These are phyloP conservation scores for Trichoderma hamatum DNA, from an alignment of 2,329 filamentous ascomycete genomes.

Conservation along the genomic window DNA sequence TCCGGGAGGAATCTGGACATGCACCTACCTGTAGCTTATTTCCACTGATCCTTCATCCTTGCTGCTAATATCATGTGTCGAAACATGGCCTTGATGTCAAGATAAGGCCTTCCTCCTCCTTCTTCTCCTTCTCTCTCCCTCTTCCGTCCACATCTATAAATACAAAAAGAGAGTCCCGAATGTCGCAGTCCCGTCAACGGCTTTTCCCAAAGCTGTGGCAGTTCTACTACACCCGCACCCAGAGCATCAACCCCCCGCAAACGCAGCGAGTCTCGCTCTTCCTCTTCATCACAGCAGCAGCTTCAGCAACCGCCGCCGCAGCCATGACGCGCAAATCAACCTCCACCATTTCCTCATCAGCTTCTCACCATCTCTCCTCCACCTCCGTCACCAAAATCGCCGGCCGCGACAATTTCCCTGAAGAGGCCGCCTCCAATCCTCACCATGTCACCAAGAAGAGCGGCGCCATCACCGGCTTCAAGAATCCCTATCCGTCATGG, in stretches of 20 bases:
- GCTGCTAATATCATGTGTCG: not conserved
- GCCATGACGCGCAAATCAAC: constrained; percentile 24
- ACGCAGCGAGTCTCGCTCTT: not conserved
- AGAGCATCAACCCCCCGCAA: not conserved
- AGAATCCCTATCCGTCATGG: constrained; percentile 56
- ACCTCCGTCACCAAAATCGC: constrained; percentile 43
- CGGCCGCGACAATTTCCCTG: constrained; percentile 42
- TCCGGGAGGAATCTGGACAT: no score
- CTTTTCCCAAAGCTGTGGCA: constrained; percentile 17
- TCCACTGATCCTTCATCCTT: not conserved
- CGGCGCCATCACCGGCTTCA: constrained; percentile 49
- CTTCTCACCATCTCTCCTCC: constrained; percentile 25
- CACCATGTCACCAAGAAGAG: constrained; percentile 50
- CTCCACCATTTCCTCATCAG: constrained; percentile 28
- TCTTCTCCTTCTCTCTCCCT: not conserved
- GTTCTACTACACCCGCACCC: not conserved
- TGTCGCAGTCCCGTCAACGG: constrained; percentile 33
- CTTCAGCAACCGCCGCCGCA: constrained; percentile 25
- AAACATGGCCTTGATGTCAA: not conserved
- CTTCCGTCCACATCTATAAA: not conserved
- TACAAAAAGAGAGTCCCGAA: constrained; percentile 24
- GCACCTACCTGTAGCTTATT: not conserved
- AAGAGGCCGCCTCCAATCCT: constrained; percentile 49
- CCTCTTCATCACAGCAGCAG: constrained; percentile 22
- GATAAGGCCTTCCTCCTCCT: not conserved